phyloP scores from a whole-genome alignment of 2,329 filamentous ascomycete genomes.

The Helotiales sp. region DNA sequence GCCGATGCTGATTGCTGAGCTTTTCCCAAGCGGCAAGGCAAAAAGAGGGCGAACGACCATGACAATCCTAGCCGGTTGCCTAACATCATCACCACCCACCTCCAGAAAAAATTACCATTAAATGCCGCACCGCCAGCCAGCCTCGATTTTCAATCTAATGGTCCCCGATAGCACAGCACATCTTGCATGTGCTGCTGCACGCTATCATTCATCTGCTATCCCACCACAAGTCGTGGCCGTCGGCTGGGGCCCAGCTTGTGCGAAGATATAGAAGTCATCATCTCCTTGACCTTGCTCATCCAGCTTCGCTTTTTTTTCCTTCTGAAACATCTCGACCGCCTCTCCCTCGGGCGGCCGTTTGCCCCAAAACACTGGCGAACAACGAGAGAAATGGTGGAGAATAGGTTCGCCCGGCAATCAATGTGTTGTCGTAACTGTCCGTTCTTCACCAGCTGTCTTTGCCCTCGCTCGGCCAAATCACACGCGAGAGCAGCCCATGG shows the following conservation, averaged over 20 bases:
- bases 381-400: not conserved
- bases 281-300: slow-evolving; percentile 2
- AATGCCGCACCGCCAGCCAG: slow-evolving; percentile 13
- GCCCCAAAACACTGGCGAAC: not conserved
- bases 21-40: slow-evolving; percentile 25
- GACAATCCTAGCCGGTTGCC: slow-evolving; percentile 18
- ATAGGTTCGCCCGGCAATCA: slow-evolving; percentile 11
- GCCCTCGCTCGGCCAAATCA: not conserved
- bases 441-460: slow-evolving; percentile 6
- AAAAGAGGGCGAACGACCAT: slow-evolving; percentile 21
- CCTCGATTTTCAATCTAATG: slow-evolving; percentile 17
- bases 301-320: not conserved
- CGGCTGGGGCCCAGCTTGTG: slow-evolving; percentile 8
- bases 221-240: not conserved
- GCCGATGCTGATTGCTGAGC: not conserved
- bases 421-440: slow-evolving; percentile 14
- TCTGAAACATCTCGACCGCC: not conserved
- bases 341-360: slow-evolving; percentile 1
- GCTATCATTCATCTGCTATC: not conserved
- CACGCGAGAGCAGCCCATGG: not conserved
- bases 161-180: slow-evolving; percentile 14
- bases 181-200: slow-evolving; percentile 20
- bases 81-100: slow-evolving; percentile 11
- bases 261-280: slow-evolving; percentile 17
- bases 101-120: not conserved